These are phyloP conservation scores for Pseudogymnoascus pannorum DNA, from an alignment of 2,329 filamentous ascomycete species.

Conservation along the genomic window DNA sequence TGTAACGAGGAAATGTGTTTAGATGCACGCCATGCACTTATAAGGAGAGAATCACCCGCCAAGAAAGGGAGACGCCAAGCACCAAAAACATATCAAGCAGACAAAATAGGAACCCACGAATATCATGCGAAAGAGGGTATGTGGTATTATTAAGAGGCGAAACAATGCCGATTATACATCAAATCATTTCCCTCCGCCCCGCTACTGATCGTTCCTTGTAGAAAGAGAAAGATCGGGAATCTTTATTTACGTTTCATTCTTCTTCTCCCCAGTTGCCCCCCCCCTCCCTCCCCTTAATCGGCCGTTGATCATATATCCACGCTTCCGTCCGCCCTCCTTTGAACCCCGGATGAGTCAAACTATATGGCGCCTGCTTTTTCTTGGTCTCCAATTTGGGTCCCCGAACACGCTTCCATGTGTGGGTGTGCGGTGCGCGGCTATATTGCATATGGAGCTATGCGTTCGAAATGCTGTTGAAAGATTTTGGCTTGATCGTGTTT, in stretches of 20 bases:
- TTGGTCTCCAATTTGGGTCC: not conserved
- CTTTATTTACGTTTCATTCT: not conserved
- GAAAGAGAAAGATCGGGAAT: not conserved
- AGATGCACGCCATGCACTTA: too few relatives aligned
- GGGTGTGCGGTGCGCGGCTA: not conserved
- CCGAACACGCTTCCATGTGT: not conserved
- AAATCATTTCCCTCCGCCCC: conserved; percentile 2
- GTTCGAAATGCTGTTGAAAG: not conserved
- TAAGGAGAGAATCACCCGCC: too few relatives aligned
- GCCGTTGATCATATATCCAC: not conserved
- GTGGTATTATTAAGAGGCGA: conserved; percentile 8
- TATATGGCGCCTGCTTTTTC: not conserved
- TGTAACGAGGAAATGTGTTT: too few relatives aligned
- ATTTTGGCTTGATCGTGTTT: not conserved
- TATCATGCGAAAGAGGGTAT: conserved; percentile 1
- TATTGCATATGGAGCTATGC: not conserved
- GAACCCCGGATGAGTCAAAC: not conserved
- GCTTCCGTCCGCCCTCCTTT: not conserved
- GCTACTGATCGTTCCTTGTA: not conserved
- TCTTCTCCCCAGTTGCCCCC: not conserved
- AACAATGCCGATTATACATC: conserved; percentile 9
- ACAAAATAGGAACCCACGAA: not conserved
- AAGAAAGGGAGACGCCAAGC: too few relatives aligned
- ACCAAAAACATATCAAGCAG: not conserved
- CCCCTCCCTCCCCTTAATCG: not conserved